Conservation (phyloP, 768 basidiomycete genomes). For the Porphyrellus cyaneotinctus region DNA sequence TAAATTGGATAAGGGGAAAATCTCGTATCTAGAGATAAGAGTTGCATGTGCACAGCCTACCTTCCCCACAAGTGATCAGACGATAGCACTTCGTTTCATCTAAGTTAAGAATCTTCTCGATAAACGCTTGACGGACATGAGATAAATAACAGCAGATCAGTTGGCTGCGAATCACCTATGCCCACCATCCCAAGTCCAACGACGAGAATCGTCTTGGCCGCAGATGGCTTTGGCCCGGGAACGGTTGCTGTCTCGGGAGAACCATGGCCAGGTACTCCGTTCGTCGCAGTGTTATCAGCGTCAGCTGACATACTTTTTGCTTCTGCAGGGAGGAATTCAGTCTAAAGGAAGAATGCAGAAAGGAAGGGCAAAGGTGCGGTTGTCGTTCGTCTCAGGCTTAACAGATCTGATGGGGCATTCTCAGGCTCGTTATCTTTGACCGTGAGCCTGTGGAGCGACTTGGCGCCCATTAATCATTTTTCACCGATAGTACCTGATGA, state of each 20-base stretch:
- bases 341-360: neutral
- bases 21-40: constrained; percentile 24
- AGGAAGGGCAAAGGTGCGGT: neutral
- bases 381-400: neutral
- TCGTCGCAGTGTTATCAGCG: neutral
- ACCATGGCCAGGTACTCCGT: neutral
- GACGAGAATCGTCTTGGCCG: constrained; percentile 4
- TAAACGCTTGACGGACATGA: constrained; percentile 43
- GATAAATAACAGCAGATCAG: neutral
- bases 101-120: constrained; percentile 61
- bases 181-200: constrained; percentile 11
- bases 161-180: neutral
- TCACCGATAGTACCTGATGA: constrained; percentile 1
- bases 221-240: neutral
- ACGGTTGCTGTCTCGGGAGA: neutral
- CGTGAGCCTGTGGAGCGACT: neutral
- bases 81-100: constrained; percentile 48
- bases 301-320: neutral
- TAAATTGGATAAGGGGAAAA: constrained; percentile 2
- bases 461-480: neutral
- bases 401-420: neutral
- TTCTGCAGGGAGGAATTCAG: neutral
- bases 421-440: constrained; percentile 2
- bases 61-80: constrained; percentile 60
- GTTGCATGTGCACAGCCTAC: constrained; percentile 18